Percentiles rank a stretch among this genome's conserved stretches.
These are phyloP conservation scores for Dendrothele bispora DNA, from an alignment of 768 basidiomycete species.

Conservation along the genomic window DNA sequence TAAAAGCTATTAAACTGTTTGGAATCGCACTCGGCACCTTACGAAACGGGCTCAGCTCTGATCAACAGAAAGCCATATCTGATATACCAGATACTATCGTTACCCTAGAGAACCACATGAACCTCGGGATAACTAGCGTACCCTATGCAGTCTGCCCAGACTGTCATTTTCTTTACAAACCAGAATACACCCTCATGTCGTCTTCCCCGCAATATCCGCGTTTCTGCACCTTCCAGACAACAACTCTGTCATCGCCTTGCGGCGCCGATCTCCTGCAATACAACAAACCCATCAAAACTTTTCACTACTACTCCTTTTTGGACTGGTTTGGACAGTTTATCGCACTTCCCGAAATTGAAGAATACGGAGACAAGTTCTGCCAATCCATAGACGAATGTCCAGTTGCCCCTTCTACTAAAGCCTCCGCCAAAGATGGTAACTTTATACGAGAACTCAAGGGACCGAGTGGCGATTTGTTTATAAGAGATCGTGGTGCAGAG, in stretches of 20 bases:
- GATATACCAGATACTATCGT: background rate
- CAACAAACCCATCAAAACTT: slow-evolving; percentile 2
- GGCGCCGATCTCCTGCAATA: background rate
- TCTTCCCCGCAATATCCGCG: background rate
- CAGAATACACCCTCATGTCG: background rate
- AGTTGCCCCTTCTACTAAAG: background rate
- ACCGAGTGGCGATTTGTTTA: background rate
- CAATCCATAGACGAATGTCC: background rate
- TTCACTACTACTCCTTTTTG: background rate
- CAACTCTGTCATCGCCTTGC: background rate
- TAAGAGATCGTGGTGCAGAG: slow-evolving; percentile 1
- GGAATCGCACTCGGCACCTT: background rate
- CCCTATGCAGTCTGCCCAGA: background rate
- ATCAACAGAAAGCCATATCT: background rate
- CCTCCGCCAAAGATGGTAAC: background rate
- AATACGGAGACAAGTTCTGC: background rate
- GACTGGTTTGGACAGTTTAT: slow-evolving; percentile 5
- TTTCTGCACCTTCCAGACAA: background rate
- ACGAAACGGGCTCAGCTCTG: background rate
- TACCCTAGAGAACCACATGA: background rate
- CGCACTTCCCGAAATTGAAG: background rate
- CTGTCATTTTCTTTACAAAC: background rate
- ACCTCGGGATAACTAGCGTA: background rate
- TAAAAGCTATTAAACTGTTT: background rate
- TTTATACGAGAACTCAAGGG: background rate